Conservation (phyloP, 345 rosid genomes). For the Corymbia maculata region DNA sequence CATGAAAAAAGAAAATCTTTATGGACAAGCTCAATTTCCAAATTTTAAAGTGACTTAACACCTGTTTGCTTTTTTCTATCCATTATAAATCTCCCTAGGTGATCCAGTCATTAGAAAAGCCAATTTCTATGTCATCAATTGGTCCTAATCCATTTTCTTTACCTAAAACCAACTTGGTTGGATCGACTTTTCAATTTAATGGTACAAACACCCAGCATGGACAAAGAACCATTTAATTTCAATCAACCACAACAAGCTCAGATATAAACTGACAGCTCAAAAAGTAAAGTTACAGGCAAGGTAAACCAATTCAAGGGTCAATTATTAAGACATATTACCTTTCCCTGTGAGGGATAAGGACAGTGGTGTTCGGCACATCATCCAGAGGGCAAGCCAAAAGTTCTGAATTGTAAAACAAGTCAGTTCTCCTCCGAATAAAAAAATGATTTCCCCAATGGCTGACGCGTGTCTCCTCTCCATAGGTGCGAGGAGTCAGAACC, state of each 20-base stretch:
- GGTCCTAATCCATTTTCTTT: not conserved
- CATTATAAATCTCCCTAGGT: not conserved
- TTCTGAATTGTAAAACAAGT: conserved; percentile 77
- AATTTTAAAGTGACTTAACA: not conserved
- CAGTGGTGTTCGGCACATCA: conserved; percentile 41
- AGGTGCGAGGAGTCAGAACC: conserved; percentile 65
- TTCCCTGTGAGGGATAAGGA: conserved; percentile 76
- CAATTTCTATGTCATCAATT: not conserved
- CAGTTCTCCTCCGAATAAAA: conserved; percentile 64
- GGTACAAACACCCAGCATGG: not conserved
- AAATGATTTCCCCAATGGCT: conserved; percentile 88
- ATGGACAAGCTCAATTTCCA: not conserved
- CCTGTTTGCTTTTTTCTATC: not conserved
- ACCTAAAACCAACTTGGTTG: not conserved
- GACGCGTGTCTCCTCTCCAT: conserved; percentile 57
- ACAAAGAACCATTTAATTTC: not conserved
- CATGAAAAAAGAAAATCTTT: not conserved
- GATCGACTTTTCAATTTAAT: not conserved
- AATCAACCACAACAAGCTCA: not conserved
- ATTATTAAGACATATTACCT: conserved; percentile 26
- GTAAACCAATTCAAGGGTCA: not conserved
- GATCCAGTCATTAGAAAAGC: not conserved
- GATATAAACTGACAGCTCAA: not conserved
- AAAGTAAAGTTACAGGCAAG: not conserved
- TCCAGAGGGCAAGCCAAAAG: conserved; percentile 61